Percentiles rank a stretch among this genome's conserved stretches.
Conservation (phyloP, 345 rosid genomes). For the Kernera saxatilis region DNA sequence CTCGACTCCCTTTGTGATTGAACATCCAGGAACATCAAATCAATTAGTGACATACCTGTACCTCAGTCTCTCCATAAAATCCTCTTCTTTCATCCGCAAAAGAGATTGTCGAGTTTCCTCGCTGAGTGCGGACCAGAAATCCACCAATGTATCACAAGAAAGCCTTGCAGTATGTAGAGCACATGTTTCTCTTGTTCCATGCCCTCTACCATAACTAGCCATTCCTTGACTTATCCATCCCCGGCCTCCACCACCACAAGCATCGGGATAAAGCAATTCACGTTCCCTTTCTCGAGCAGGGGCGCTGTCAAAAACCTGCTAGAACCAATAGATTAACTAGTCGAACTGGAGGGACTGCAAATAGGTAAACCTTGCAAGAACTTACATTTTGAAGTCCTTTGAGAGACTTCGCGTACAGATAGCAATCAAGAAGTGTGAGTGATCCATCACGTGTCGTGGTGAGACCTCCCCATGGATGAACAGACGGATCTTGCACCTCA, state of each 20-base stretch:
- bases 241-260: constrained; percentile 98
- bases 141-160: constrained; percentile 92
- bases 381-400: constrained; percentile 80
- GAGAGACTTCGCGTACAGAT: constrained; percentile 65
- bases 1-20: background rate
- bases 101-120: constrained; percentile 87
- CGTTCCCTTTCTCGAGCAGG: constrained; percentile 90
- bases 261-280: constrained; percentile 96
- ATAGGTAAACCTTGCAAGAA: constrained; percentile 7
- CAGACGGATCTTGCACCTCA: constrained; percentile 82
- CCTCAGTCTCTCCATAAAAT: constrained; percentile 94
- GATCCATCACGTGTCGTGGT: constrained; percentile 81
- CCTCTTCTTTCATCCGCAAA: constrained; percentile 97
- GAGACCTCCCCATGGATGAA: constrained; percentile 98
- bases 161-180: constrained; percentile 96
- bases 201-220: constrained; percentile 78
- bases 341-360: background rate
- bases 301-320: constrained; percentile 95
- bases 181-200: constrained; percentile 95
- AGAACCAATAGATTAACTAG: constrained; percentile 35
- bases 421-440: constrained; percentile 79
- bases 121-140: constrained; percentile 89
- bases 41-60: constrained; percentile 62
- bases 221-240: constrained; percentile 98
- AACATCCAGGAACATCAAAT: background rate